Evolutionary conservation across 164 flowering plant genomes (phyloP).

Genomic region (Magnolia changhungtana): DNA sequence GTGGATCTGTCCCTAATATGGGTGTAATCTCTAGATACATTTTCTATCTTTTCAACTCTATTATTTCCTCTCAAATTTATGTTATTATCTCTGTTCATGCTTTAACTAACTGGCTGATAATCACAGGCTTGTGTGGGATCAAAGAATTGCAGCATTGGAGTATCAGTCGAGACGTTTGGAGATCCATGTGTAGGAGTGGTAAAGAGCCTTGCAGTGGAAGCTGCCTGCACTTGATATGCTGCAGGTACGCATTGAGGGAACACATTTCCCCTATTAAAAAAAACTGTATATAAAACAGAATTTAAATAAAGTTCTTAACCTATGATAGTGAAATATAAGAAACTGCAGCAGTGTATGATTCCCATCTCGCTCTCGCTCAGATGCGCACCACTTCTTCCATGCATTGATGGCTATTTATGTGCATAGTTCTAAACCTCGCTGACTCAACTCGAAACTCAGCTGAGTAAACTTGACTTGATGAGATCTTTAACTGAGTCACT

Average conservation of each 20-base stretch:
- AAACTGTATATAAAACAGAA: conserved; percentile 1
- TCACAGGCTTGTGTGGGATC: conserved; percentile 82
- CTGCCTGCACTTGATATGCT: conserved; percentile 40
- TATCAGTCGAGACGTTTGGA: conserved; percentile 63
- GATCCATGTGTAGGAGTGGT: conserved; percentile 64
- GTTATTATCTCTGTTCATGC: neutral
- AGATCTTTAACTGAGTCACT: too few relatives aligned
- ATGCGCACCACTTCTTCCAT: neutral
- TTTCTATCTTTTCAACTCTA: too few relatives aligned
- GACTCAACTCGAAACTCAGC: neutral
- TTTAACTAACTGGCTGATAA: neutral
- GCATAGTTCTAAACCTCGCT: neutral
- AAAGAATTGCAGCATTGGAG: conserved; percentile 62
- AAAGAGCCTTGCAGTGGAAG: conserved; percentile 89
- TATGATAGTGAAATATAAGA: neutral
- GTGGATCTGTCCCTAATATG: too few relatives aligned
- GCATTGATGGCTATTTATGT: neutral
- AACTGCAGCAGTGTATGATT: neutral
- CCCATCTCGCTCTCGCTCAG: neutral
- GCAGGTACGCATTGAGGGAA: neutral
- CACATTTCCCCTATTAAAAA: neutral
- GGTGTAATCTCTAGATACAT: too few relatives aligned
- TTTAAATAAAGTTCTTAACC: neutral
- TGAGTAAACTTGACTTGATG: neutral
- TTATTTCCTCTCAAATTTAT: too few relatives aligned